Conservation (phyloP, 352 stramenopile genomes). For the Pythium sukuiense region DNA sequence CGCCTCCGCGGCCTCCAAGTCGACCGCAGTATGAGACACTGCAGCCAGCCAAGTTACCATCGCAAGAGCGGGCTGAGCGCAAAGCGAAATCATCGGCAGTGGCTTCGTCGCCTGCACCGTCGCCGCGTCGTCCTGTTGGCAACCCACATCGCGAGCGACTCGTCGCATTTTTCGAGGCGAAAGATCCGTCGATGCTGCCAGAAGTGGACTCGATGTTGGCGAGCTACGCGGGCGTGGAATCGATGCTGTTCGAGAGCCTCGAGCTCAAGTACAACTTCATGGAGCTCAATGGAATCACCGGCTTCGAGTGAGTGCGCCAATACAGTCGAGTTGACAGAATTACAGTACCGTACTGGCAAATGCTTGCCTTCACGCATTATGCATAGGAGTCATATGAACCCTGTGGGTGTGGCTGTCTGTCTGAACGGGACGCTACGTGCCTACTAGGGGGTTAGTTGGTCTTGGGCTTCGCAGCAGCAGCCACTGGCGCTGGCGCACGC, state of each 20-base stretch:
- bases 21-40: neutral
- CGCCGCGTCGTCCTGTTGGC: neutral
- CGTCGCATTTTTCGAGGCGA: constrained; percentile 59
- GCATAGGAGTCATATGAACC: too few relatives aligned
- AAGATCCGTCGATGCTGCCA: constrained; percentile 59
- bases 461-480: constrained; percentile 47
- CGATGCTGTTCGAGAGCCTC: constrained; percentile 75
- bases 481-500: constrained; percentile 29
- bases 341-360: too few relatives aligned
- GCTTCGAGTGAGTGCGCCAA: too few relatives aligned
- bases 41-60: neutral
- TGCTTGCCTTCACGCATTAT: too few relatives aligned
- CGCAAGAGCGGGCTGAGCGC: neutral
- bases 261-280: constrained; percentile 86
- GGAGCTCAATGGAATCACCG: constrained; percentile 33
- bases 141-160: constrained; percentile 56
- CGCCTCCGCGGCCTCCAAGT: neutral
- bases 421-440: too few relatives aligned
- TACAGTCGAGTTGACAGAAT: too few relatives aligned
- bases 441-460: constrained; percentile 36
- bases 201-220: constrained; percentile 79
- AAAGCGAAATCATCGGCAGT: neutral
- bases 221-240: constrained; percentile 73
- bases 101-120: neutral
- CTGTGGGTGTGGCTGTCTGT: too few relatives aligned